phyloP scores from a whole-genome alignment of 2,329 filamentous ascomycete genomes.

The Tolypocladium tundrense region DNA sequence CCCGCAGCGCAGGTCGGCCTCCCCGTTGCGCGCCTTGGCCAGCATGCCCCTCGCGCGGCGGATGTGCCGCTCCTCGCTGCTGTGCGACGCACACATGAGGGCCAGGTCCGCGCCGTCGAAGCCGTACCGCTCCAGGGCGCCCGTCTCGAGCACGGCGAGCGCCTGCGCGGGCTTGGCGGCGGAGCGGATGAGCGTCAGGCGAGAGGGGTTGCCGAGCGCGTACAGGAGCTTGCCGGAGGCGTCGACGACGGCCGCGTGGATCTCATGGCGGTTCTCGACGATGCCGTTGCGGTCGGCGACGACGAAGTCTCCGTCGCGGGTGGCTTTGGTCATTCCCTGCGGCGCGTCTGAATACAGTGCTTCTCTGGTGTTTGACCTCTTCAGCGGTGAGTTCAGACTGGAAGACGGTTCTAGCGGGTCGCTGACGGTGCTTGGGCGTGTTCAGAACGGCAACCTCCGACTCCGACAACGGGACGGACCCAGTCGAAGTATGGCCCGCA shows the following conservation, averaged over 20 bases:
- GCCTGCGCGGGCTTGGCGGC: constrained; percentile 35
- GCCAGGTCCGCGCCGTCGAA: constrained; percentile 32
- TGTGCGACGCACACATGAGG: constrained; percentile 37
- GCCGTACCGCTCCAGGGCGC: constrained; percentile 21
- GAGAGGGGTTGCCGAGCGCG: constrained; percentile 26
- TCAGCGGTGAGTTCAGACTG: too few relatives aligned
- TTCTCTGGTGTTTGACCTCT: not conserved
- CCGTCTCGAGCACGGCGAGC: constrained; percentile 31
- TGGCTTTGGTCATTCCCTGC: not conserved
- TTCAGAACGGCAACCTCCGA: too few relatives aligned
- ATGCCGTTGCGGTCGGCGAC: constrained; percentile 26
- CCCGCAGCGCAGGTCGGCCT: constrained; percentile 30
- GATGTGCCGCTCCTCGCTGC: constrained; percentile 29
- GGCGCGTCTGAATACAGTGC: not conserved
- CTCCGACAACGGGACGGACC: not conserved
- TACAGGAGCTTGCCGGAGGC: constrained; percentile 25
- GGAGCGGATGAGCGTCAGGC: constrained; percentile 32
- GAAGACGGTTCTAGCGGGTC: too few relatives aligned
- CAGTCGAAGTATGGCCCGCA: not conserved
- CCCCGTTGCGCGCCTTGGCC: constrained; percentile 17
- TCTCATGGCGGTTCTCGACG: constrained; percentile 31
- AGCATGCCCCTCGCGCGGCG: constrained; percentile 27
- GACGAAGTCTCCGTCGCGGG: constrained; percentile 6
- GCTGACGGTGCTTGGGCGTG: too few relatives aligned
- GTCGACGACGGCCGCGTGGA: constrained; percentile 32